A percentile compares a stretch with the other conserved stretches of the same genome.
These are phyloP conservation scores for Serpula lacrymans DNA, from an alignment of 768 basidiomycete species.

Conservation along the genomic window DNA sequence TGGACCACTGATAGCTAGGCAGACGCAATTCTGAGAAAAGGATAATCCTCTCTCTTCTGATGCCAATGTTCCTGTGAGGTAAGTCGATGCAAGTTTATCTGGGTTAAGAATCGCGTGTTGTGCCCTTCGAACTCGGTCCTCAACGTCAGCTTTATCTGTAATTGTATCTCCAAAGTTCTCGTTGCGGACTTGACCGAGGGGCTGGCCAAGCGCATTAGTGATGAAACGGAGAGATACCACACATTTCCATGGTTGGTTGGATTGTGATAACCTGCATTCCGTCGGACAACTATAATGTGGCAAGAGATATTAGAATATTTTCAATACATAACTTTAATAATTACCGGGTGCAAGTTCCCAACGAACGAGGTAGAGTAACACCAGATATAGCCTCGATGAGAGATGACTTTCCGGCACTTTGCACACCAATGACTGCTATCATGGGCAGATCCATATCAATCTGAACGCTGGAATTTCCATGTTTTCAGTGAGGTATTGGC, in stretches of 20 bases:
- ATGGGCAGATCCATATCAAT: constrained; percentile 69
- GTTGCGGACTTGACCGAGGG: constrained; percentile 33
- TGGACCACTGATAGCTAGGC: constrained; percentile 54
- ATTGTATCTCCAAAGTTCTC: constrained; percentile 48
- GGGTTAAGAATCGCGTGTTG: constrained; percentile 64
- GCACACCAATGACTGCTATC: constrained; percentile 70
- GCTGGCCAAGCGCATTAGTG: constrained; percentile 35
- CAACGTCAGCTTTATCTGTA: constrained; percentile 48
- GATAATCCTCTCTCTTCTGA: constrained; percentile 18
- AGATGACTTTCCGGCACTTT: constrained; percentile 75
- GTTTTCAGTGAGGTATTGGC: not conserved
- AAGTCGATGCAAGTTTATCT: constrained; percentile 20
- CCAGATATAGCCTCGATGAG: constrained; percentile 77
- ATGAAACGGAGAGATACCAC: constrained; percentile 44
- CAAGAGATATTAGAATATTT: not conserved
- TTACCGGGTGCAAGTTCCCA: constrained; percentile 74
- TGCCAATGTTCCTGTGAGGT: constrained; percentile 6
- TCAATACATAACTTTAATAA: too few relatives aligned
- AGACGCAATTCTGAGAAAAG: constrained; percentile 58
- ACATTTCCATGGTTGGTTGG: constrained; percentile 45
- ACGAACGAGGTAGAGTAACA: constrained; percentile 62
- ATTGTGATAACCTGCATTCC: constrained; percentile 49
- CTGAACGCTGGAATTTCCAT: constrained; percentile 53
- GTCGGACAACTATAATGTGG: constrained; percentile 48
- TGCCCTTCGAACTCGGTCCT: constrained; percentile 64